These are phyloP conservation scores for Alternaria sp. DNA, from an alignment of 2,329 filamentous ascomycete species.

Conservation along the genomic window DNA sequence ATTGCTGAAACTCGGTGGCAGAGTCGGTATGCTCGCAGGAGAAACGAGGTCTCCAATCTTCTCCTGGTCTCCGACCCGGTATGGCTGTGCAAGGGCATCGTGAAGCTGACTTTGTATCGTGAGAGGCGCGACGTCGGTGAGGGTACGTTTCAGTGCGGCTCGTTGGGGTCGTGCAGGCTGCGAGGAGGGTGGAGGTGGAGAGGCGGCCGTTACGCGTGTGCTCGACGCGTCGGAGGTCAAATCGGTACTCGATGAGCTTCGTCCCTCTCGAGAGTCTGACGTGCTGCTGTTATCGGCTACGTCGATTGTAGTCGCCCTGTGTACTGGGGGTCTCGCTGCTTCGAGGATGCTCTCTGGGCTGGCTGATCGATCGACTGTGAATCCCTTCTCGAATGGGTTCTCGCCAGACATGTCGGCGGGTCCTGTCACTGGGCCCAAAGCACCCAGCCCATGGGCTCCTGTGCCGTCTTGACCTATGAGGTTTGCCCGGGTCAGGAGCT, in stretches of 20 bases:
- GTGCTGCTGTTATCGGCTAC: conserved; percentile 11
- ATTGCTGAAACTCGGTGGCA: conserved; percentile 42
- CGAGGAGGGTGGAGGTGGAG: conserved; percentile 31
- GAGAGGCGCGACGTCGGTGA: conserved; percentile 79
- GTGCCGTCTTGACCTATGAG: conserved; percentile 73
- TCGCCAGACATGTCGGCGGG: conserved; percentile 74
- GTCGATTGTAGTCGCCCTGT: conserved; percentile 19
- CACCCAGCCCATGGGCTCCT: conserved; percentile 56
- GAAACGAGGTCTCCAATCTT: conserved; percentile 54
- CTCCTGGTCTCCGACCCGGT: conserved; percentile 62
- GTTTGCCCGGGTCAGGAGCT: conserved; percentile 82
- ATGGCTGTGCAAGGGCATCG: conserved; percentile 85
- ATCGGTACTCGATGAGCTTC: conserved; percentile 29
- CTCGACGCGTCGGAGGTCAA: conserved; percentile 32
- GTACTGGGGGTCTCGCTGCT: conserved; percentile 26
- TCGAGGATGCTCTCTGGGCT: conserved; percentile 51
- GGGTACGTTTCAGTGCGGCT: conserved; percentile 80
- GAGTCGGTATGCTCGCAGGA: conserved; percentile 53
- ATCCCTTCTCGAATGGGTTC: conserved; percentile 87
- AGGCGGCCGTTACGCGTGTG: conserved; percentile 18
- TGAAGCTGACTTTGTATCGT: conserved; percentile 82
- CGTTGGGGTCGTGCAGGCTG: conserved; percentile 49
- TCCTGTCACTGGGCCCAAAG: conserved; percentile 75
- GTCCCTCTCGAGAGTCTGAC: conserved; percentile 18
- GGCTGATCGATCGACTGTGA: conserved; percentile 62